These are phyloP conservation scores for Backusella psychrophila DNA, from an alignment of 192 early-diverging fungal species.

Conservation along the genomic window DNA sequence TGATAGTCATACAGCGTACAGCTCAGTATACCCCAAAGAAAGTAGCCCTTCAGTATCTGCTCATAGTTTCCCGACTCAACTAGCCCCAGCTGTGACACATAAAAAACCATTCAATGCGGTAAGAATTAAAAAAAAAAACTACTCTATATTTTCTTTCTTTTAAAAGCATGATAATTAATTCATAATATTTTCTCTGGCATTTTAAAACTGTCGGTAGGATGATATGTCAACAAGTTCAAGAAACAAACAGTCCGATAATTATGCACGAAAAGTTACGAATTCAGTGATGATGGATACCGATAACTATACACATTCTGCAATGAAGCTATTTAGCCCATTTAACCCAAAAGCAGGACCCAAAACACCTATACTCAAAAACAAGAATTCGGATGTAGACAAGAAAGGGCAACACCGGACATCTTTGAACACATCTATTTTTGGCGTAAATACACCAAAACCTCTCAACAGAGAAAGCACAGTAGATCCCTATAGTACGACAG, in stretches of 20 bases:
- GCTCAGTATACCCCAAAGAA: not conserved
- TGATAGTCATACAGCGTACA: not conserved
- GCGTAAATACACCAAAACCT: not conserved
- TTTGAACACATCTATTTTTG: not conserved
- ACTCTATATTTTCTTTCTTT: not conserved
- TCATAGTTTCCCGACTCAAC: not conserved
- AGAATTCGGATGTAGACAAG: not conserved
- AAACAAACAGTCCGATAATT: not conserved
- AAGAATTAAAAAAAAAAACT: not conserved
- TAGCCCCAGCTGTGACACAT: not conserved
- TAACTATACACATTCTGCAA: conserved; percentile 2
- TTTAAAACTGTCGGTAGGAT: not conserved
- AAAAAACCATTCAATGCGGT: not conserved
- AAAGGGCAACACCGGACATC: not conserved
- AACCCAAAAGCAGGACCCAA: not conserved
- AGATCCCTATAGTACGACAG: not conserved
- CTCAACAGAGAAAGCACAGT: not conserved
- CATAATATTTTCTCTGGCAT: not conserved
- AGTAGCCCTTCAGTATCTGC: not conserved
- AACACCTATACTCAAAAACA: not conserved
- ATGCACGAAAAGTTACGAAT: not conserved
- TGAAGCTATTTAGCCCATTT: not conserved
- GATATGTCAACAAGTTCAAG: not conserved
- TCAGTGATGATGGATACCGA: not conserved
- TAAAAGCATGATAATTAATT: not conserved